Conservation (phyloP, 139 green algal genomes). For the Chlamydomonas eustigma region DNA sequence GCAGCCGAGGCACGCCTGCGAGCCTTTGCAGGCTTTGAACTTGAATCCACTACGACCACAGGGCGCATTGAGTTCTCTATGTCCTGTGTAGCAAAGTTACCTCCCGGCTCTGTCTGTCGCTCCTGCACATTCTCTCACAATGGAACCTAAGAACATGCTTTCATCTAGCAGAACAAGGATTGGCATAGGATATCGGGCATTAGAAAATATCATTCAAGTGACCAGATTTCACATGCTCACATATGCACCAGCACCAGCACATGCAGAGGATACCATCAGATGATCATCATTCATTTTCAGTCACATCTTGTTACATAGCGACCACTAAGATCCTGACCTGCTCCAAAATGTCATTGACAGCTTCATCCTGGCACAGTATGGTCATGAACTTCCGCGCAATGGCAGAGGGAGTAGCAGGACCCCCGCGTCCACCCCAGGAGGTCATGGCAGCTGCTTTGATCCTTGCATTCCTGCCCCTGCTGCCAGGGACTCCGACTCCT, state of each 20-base stretch:
- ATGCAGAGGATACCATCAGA: no score
- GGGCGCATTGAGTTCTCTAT: background rate
- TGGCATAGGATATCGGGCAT: no score
- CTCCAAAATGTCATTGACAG: background rate
- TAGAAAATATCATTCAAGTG: no score
- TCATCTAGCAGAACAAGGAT: no score
- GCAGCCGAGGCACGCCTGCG: background rate
- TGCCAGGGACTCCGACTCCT: background rate
- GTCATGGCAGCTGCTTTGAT: background rate
- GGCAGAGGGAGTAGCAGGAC: background rate
- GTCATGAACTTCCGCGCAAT: background rate
- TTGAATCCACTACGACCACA: background rate
- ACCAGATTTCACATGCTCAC: no score
- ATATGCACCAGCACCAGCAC: no score
- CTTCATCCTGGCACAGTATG: background rate
- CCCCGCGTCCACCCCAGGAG: background rate
- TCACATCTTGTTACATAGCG: no score
- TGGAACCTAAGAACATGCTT: no score
- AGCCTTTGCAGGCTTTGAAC: background rate
- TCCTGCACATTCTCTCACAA: constrained; percentile 4
- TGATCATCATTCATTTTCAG: no score
- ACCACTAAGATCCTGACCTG: no score
- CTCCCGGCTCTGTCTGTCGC: background rate
- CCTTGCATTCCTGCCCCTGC: background rate
- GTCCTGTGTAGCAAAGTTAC: background rate